These are phyloP conservation scores for Heliamphora pulchella DNA, from an alignment of 179 eudicot genomes.

Conservation along the genomic window DNA sequence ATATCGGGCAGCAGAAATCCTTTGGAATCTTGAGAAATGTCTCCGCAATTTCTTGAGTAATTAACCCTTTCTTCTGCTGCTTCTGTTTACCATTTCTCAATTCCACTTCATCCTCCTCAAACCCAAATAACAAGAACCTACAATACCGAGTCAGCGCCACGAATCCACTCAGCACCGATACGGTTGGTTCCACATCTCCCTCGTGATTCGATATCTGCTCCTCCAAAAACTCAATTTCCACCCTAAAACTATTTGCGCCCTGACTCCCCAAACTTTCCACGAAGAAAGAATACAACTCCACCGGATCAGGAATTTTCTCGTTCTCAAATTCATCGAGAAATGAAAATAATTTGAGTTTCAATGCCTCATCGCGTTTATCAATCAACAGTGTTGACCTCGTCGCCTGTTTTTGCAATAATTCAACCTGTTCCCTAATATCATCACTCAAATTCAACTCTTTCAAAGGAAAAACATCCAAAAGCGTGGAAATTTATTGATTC, in stretches of 20 bases:
- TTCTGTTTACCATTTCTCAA: conserved; percentile 24
- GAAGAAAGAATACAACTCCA: conserved; percentile 43
- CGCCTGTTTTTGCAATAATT: conserved; percentile 56
- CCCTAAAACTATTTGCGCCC: conserved; percentile 40
- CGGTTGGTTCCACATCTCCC: conserved; percentile 61
- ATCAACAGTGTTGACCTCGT: conserved; percentile 40
- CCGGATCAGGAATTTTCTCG: conserved; percentile 35
- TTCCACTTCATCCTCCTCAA: conserved; percentile 60
- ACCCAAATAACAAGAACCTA: conserved; percentile 65
- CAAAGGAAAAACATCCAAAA: conserved; percentile 73
- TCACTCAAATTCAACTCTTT: conserved; percentile 37
- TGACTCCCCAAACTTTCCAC: conserved; percentile 41
- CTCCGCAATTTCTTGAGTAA: conserved; percentile 46
- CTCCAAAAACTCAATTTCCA: conserved; percentile 78
- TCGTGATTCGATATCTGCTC: conserved; percentile 70
- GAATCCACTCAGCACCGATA: conserved; percentile 56
- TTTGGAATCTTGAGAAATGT: conserved; percentile 57
- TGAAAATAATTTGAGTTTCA: conserved; percentile 42
- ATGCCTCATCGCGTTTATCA: conserved; percentile 52
- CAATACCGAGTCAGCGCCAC: conserved; percentile 59
- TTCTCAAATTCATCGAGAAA: conserved; percentile 55
- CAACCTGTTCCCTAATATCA: conserved; percentile 65
- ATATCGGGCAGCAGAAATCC: conserved; percentile 86
- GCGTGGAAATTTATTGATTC: conserved; percentile 59
- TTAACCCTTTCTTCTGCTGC: conserved; percentile 40